These are phyloP conservation scores for Lentinula edodes DNA, from an alignment of 768 basidiomycete species.

Conservation along the genomic window DNA sequence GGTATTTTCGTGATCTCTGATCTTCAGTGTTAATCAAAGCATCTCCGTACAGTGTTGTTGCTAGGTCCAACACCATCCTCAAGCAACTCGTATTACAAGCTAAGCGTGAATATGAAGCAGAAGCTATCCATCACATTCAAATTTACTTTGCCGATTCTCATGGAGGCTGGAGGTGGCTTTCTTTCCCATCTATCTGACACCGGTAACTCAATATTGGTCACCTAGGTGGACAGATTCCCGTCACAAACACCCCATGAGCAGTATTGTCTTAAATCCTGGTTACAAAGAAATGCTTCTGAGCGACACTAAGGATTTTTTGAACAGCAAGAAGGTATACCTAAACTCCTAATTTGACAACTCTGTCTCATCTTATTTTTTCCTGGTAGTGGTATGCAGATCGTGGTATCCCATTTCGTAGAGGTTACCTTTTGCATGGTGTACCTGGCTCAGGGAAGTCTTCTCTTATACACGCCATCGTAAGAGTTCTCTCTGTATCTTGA, in stretches of 20 bases:
- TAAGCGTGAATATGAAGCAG: constrained; percentile 86
- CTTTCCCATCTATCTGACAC: constrained; percentile 31
- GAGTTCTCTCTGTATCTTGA: background rate
- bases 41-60: constrained; percentile 59
- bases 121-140: constrained; percentile 81
- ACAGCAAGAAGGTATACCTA: constrained; percentile 66
- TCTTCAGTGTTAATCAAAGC: background rate
- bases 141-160: constrained; percentile 89
- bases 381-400: constrained; percentile 86
- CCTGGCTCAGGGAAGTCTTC: constrained; percentile 86
- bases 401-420: constrained; percentile 87
- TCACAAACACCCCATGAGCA: constrained; percentile 84
- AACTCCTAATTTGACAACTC: background rate
- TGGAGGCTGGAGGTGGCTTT: constrained; percentile 78
- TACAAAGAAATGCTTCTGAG: constrained; percentile 86
- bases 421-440: constrained; percentile 79
- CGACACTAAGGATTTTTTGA: constrained; percentile 80
- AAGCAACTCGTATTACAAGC: constrained; percentile 87
- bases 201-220: constrained; percentile 28
- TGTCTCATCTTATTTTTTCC: background rate
- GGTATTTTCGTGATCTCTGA: constrained; percentile 28
- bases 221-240: constrained; percentile 63
- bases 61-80: constrained; percentile 76
- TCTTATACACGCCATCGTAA: constrained; percentile 52
- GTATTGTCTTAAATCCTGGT: constrained; percentile 82